phyloP scores from a whole-genome alignment of 2,329 filamentous ascomycete genomes.

The Pseudocercospora vitis region DNA sequence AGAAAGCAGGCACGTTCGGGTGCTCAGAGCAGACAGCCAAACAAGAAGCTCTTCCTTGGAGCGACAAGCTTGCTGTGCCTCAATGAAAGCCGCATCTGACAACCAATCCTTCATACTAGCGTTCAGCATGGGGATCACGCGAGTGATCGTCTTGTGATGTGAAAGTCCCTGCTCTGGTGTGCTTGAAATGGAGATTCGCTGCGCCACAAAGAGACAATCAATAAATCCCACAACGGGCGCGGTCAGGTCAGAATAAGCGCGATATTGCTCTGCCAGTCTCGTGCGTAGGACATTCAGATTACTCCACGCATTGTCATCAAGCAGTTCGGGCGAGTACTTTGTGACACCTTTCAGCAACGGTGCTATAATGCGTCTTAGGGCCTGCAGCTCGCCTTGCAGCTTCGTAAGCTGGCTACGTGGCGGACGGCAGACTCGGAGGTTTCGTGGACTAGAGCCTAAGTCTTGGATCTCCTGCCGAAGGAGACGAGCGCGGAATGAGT shows the following conservation, averaged over 20 bases:
- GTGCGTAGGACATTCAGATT: slow-evolving; percentile 61
- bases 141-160: slow-evolving; percentile 1
- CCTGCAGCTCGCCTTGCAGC: slow-evolving; percentile 74
- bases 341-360: slow-evolving; percentile 12
- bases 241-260: slow-evolving; percentile 82
- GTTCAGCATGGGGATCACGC: slow-evolving; percentile 29
- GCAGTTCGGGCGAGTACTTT: not conserved
- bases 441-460: slow-evolving; percentile 66
- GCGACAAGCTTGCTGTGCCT: slow-evolving; percentile 15
- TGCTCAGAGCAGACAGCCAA: slow-evolving; percentile 28
- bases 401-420: slow-evolving; percentile 64
- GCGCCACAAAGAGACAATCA: slow-evolving; percentile 60
- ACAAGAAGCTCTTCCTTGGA: slow-evolving; percentile 28
- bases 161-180: not conserved
- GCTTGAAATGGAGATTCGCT: slow-evolving; percentile 18
- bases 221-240: slow-evolving; percentile 76
- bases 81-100: slow-evolving; percentile 27
- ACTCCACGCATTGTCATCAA: slow-evolving; percentile 28
- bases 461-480: slow-evolving; percentile 61
- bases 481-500: slow-evolving; percentile 65
- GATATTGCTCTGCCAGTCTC: slow-evolving; percentile 68
- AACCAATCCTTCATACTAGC: slow-evolving; percentile 25
- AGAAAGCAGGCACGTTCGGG: slow-evolving; percentile 18
- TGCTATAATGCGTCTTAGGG: slow-evolving; percentile 28
- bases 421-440: slow-evolving; percentile 71